A percentile compares a stretch with the other conserved stretches of the same genome.
Conservation (phyloP, 2,329 filamentous ascomycete genomes). For the Phialocephala subalpina region DNA sequence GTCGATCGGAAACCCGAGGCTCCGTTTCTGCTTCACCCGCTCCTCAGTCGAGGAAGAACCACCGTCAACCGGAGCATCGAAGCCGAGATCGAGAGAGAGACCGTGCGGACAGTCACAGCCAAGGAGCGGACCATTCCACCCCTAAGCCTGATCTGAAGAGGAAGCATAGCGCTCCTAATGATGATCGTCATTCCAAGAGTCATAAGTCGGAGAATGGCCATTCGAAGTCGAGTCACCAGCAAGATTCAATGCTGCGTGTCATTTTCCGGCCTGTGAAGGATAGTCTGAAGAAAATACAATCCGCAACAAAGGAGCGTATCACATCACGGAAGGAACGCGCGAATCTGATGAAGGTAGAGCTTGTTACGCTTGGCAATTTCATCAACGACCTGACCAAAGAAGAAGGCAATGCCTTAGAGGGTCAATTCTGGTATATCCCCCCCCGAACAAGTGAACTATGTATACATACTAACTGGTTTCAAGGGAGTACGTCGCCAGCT, state of each 20-base stretch:
- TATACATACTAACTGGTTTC: constrained; percentile 21
- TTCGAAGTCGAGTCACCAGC: constrained; percentile 30
- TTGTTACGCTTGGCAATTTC: constrained; percentile 69
- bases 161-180: constrained; percentile 63
- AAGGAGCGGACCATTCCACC: constrained; percentile 32
- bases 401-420: constrained; percentile 37
- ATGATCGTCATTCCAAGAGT: constrained; percentile 59
- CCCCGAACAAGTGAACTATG: neutral
- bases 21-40: constrained; percentile 77
- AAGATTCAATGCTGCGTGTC: constrained; percentile 50
- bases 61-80: constrained; percentile 48
- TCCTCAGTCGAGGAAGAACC: constrained; percentile 58
- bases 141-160: constrained; percentile 60
- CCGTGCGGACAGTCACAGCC: constrained; percentile 32
- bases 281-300: constrained; percentile 65
- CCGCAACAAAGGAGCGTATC: constrained; percentile 68
- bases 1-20: constrained; percentile 63
- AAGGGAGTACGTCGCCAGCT: constrained; percentile 45
- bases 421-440: constrained; percentile 43
- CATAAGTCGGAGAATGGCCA: constrained; percentile 60
- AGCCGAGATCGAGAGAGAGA: constrained; percentile 58
- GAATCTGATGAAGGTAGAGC: constrained; percentile 65
- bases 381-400: constrained; percentile 53
- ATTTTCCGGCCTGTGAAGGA: constrained; percentile 64
- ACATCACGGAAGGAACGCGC: constrained; percentile 69